phyloP scores from a whole-genome alignment of 2,329 filamentous ascomycete genomes.

The Ophiostoma montium region DNA sequence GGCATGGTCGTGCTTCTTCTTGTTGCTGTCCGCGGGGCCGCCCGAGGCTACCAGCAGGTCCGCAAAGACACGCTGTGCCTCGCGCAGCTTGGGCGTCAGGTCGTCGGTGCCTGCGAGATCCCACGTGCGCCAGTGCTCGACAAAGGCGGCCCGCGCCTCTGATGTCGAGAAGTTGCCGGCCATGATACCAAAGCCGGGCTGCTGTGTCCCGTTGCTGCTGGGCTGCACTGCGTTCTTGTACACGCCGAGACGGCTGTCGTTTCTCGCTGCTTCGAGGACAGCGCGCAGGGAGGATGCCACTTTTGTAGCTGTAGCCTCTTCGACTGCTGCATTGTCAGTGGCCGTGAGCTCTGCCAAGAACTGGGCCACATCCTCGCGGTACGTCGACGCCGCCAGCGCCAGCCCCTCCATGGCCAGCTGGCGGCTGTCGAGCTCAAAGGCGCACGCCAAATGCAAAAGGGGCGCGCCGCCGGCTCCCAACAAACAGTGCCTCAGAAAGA shows the following conservation, averaged over 20 bases:
- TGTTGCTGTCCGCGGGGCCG: conserved; percentile 36
- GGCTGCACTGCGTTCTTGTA: conserved; percentile 20
- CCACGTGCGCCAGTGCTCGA: conserved; percentile 93
- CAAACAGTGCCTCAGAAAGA: conserved; percentile 29
- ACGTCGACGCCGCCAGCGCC: conserved; percentile 45
- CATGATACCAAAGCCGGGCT: conserved; percentile 55
- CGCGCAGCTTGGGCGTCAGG: conserved; percentile 59
- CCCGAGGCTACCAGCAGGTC: background rate
- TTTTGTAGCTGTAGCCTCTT: background rate
- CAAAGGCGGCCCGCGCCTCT: conserved; percentile 42
- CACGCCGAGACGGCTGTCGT: conserved; percentile 55
- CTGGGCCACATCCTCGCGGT: conserved; percentile 25
- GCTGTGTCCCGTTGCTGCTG: background rate
- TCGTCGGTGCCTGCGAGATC: conserved; percentile 29
- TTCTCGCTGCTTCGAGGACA: conserved; percentile 53
- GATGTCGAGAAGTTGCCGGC: conserved; percentile 30
- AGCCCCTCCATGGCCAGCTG: conserved; percentile 85
- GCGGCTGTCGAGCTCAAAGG: conserved; percentile 72
- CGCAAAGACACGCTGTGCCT: conserved; percentile 50
- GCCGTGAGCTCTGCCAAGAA: background rate
- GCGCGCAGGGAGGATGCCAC: conserved; percentile 48
- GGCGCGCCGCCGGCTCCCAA: conserved; percentile 55
- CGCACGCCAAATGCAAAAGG: conserved; percentile 90
- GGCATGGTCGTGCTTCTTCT: conserved; percentile 57
- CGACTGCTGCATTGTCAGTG: too few species aligned